These are phyloP conservation scores for Incumbomyces lentus DNA, from an alignment of 2,329 filamentous ascomycete genomes.

Conservation along the genomic window DNA sequence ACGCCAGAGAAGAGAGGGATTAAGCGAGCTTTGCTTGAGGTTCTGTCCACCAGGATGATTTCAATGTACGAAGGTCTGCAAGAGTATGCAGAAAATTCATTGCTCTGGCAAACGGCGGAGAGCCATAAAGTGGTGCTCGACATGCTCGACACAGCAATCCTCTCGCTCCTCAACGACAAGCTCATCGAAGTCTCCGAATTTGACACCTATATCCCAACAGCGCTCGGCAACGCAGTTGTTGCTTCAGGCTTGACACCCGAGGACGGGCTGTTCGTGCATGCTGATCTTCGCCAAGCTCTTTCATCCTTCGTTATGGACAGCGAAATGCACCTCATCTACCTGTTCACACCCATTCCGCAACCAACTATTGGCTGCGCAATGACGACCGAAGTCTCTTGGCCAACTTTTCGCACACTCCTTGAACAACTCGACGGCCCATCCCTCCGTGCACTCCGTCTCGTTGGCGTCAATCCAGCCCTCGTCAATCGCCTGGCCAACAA, in stretches of 20 bases:
- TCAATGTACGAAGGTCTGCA: slow-evolving; percentile 54
- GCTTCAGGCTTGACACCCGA: slow-evolving; percentile 63
- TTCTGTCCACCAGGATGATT: slow-evolving; percentile 57
- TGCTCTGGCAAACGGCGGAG: slow-evolving; percentile 49
- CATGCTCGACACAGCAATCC: slow-evolving; percentile 50
- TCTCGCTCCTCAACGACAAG: slow-evolving; percentile 45
- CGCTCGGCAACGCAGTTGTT: slow-evolving; percentile 60
- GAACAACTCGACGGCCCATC: slow-evolving; percentile 61
- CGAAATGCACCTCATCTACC: slow-evolving; percentile 70
- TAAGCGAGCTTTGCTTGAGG: slow-evolving; percentile 62
- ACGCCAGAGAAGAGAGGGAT: slow-evolving; percentile 57
- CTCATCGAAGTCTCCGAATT: slow-evolving; percentile 45
- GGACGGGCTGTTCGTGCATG: slow-evolving; percentile 62
- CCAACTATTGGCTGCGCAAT: slow-evolving; percentile 27
- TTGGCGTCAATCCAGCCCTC: slow-evolving; percentile 57
- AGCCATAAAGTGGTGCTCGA: slow-evolving; percentile 40
- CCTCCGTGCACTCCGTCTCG: slow-evolving; percentile 54
- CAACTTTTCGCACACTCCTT: slow-evolving; percentile 60
- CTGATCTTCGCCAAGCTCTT: slow-evolving; percentile 57
- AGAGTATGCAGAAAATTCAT: slow-evolving; percentile 58
- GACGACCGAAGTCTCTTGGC: slow-evolving; percentile 55
- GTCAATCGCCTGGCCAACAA: slow-evolving; percentile 59
- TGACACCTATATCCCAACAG: slow-evolving; percentile 48
- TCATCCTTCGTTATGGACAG: slow-evolving; percentile 69
- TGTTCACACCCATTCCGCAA: slow-evolving; percentile 60